Conservation (phyloP, 805 yeast species). For the Saccharomycopsis guyanensis region DNA sequence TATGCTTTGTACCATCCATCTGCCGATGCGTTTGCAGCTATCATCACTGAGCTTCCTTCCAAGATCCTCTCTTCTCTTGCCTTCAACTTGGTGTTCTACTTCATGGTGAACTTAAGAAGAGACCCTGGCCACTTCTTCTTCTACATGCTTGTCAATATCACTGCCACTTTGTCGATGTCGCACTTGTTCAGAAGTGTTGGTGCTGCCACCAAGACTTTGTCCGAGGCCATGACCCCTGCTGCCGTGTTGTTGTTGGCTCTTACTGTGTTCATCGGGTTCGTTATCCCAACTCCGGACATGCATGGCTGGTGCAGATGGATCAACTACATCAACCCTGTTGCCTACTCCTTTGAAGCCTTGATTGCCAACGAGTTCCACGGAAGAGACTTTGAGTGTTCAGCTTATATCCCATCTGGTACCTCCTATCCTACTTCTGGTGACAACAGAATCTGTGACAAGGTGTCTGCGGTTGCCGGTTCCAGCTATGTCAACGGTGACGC, state of each 20-base stretch:
- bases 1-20: conserved; percentile 54
- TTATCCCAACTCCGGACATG: conserved; percentile 38
- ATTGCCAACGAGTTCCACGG: conserved; percentile 40
- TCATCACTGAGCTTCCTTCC: conserved; percentile 50
- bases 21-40: conserved; percentile 57
- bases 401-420: conserved; percentile 38
- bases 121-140: conserved; percentile 50
- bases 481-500: conserved; percentile 43
- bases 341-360: conserved; percentile 38
- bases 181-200: conserved; percentile 40
- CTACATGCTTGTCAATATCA: conserved; percentile 36
- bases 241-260: conserved; percentile 34
- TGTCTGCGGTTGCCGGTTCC: conserved; percentile 49
- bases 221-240: conserved; percentile 39
- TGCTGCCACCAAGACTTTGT: conserved; percentile 29
- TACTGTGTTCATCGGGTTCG: conserved; percentile 40
- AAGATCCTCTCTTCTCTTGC: conserved; percentile 36
- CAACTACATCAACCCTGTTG: conserved; percentile 37
- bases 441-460: conserved; percentile 39
- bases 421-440: conserved; percentile 24
- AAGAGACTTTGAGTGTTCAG: conserved; percentile 32
- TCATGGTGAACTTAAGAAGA: conserved; percentile 46
- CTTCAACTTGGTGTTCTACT: conserved; percentile 45
- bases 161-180: conserved; percentile 47
- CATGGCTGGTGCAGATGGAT: conserved; percentile 47